Base-by-base conservation (phyloP, 805 yeast genomes). In the Wickerhamiella vanderwaltii region DNA sequence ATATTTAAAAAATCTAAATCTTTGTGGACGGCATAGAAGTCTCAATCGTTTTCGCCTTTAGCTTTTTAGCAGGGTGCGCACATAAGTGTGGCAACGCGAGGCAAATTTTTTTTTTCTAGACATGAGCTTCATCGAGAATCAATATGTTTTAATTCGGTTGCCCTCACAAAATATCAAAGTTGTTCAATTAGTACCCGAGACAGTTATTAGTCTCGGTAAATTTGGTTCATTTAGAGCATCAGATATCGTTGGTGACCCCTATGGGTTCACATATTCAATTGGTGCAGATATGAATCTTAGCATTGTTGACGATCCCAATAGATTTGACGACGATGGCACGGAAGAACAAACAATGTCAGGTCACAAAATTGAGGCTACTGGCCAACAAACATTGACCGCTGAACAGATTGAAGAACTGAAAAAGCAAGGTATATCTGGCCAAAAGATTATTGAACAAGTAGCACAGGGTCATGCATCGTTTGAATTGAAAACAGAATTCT, bases 261-360 rank as follows among this genome's bases (percentile, higher is more conserved):
- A 73, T 54, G 98, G 97, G 1, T 88, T 83, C 50, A 75, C 94
- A 1, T 91, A 87, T 62, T 96, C 88, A 55, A 79, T 88, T 33
- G 55, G 68, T 22, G 83, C 75, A 32, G 75, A 72, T 45, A 53
- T 53, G 32, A 48, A 50, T 11, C 52, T 65, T 12, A 41, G 42
- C 5, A 46, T 52, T 3, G 54, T 57, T 18, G 58, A 51, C 19
- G 55, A 53, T 9, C 45, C 41, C 9, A 33, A 30, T 13, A 32
- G 24, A 12, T 42, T 35, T 26, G 64, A 57, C n/a, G 59, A 51
- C 3, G 63, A 58, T 26, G 68, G 64, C 24, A 60, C 54, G 4
- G 66, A 61, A 28, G 87, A 48, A 75, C 75, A 52, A 67, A 71
- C 49, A 73, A 85, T 63, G 74, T 76, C 61, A 66, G 80, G 57